phyloP scores from a whole-genome alignment of 306 rosid genomes.

The Quercus bicolor region DNA sequence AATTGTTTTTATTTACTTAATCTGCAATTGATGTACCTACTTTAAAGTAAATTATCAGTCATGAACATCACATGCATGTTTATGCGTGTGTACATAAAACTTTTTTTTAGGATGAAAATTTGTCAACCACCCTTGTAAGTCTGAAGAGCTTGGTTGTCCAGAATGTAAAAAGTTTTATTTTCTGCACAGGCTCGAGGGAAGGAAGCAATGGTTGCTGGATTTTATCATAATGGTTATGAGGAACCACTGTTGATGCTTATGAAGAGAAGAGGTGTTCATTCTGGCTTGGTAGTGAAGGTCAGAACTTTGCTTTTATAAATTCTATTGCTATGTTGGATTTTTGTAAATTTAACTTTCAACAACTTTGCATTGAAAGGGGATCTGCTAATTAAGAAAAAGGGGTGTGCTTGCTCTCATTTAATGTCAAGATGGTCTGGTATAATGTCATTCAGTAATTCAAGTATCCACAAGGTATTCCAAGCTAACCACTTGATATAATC shows the following conservation, averaged over 20 bases:
- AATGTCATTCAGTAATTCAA: neutral
- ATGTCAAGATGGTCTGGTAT: conserved; percentile 10
- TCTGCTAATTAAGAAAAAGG: neutral
- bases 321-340: conserved; percentile 10
- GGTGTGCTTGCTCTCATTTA: conserved; percentile 13
- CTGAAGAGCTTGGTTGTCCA: neutral
- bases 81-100: neutral
- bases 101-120: neutral
- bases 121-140: neutral
- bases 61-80: neutral
- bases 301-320: conserved; percentile 19
- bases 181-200: conserved; percentile 73
- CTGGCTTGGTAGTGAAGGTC: conserved; percentile 98
- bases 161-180: neutral
- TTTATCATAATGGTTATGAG: conserved; percentile 93
- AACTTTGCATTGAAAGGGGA: neutral
- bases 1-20: neutral
- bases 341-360: neutral
- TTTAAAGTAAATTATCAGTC: neutral
- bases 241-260: conserved; percentile 90
- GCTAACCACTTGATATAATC: conserved; percentile 15
- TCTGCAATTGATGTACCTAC: neutral
- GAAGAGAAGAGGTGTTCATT: conserved; percentile 94
- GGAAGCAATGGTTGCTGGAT: conserved; percentile 92
- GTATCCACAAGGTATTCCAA: neutral